Evolutionary conservation across 306 rosid genomes (phyloP), one percentile per base, ranked within the genome.

Genomic region (Quercus alba): DNA sequence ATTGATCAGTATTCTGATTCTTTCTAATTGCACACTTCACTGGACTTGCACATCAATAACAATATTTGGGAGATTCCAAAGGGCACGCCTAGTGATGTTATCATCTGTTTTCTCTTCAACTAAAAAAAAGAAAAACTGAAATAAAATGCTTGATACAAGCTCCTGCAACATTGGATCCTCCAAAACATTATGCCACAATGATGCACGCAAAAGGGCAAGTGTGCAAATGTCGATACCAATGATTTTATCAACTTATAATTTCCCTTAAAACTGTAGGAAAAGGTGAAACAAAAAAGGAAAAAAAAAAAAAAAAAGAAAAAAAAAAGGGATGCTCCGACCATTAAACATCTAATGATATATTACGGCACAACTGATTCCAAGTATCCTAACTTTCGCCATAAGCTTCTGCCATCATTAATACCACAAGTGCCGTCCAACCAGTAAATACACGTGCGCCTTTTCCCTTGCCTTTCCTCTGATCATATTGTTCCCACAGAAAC

Each of bases 401-500:
- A 30, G 83, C 85, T 84, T 93, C 97, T 5, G 94, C 98, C 98
- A 93, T 95, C 75, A 91, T 89, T 57, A 95, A 75, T 55, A 93
- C 80, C 66, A 93, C 90, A 17, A 95, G 94, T 49, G 99, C 89
- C 30, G 98, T 93, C 99, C 99, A 95, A 23, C 99, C 99, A 2
- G 97, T 91, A 77, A 95, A 95, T 9, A 85, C 91, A 18, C 90
- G 98, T 5, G 95, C 62, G 13, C 99, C 99, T 79, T 95, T 90
- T 74, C 99, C 99, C 71, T 90, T 89, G 5, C 99, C 99, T 17
- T 87, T 89, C 68, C 31, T 68, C 81, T 93, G 98, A 57, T 95
- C 97, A 56, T 87, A 95, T 64, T 95, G 99, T 83, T 95, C 99
- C 98, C 98, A 93, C 54, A 95, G 69, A 76, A 75, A 95, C 71